Percentiles rank a stretch among this genome's conserved stretches.
phyloP scores from a whole-genome alignment of 1,284 basidiomycete genomes.

The Microstroma glucosiphilum region DNA sequence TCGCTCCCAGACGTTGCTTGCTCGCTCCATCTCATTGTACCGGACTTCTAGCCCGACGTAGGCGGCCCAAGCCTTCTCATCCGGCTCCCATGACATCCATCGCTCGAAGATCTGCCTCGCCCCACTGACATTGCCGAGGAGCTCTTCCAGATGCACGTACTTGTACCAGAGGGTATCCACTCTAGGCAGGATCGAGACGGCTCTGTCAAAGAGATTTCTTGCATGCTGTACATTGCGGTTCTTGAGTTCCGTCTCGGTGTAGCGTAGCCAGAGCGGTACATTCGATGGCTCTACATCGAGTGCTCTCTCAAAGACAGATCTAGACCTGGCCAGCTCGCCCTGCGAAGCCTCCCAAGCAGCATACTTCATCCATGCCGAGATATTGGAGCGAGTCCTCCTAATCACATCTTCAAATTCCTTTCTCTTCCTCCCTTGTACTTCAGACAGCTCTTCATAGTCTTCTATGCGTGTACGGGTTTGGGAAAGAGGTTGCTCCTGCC shows the following conservation, averaged over 20 bases:
- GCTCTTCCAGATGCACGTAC: conserved; percentile 95
- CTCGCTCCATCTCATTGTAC: conserved; percentile 84
- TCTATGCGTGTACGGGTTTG: conserved; percentile 59
- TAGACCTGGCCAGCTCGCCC: conserved; percentile 64
- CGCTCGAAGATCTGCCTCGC: conserved; percentile 95
- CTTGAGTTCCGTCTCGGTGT: conserved; percentile 98
- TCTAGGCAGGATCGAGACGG: conserved; percentile 87
- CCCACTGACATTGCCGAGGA: conserved; percentile 88
- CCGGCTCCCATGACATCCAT: conserved; percentile 99
- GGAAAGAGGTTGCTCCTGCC: conserved; percentile 82
- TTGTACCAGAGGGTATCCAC: conserved; percentile 89
- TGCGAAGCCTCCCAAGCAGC: conserved; percentile 80
- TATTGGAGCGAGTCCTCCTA: conserved; percentile 74
- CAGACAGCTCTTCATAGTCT: conserved; percentile 92
- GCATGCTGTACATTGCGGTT: conserved; percentile 93
- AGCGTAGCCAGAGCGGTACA: conserved; percentile 85
- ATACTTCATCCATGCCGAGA: conserved; percentile 59
- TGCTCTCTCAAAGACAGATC: conserved; percentile 93
- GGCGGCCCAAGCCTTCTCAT: conserved; percentile 98
- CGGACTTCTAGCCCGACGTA: conserved; percentile 95
- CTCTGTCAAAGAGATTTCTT: conserved; percentile 91
- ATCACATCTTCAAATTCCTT: conserved; percentile 96
- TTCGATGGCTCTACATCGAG: conserved; percentile 87
- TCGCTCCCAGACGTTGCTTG: conserved; percentile 86
- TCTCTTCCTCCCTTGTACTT: conserved; percentile 88